Percentiles rank a stretch among this genome's conserved stretches.
Evolutionary conservation across 2,329 filamentous ascomycete genomes (phyloP).

Genomic region (Hypomyces rosellus): DNA sequence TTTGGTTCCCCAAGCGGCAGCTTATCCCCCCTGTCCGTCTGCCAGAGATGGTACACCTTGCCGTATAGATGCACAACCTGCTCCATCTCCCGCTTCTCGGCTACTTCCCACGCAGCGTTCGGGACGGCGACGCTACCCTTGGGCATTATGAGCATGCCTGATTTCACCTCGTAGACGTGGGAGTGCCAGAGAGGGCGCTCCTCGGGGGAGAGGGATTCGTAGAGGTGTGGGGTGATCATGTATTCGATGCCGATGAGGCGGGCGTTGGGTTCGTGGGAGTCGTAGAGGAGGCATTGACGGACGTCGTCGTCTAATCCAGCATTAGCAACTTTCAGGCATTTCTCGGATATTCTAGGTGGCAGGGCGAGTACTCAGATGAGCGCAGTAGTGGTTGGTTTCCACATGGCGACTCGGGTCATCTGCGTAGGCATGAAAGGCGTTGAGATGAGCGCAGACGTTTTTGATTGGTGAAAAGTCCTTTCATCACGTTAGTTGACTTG

Average conservation of each 20-base stretch:
- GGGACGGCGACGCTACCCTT: conserved; percentile 47
- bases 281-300: conserved; percentile 81
- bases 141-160: conserved; percentile 75
- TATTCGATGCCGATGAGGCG: conserved; percentile 81
- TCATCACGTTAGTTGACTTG: background rate
- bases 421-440: conserved; percentile 83
- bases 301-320: conserved; percentile 55
- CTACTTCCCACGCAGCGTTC: conserved; percentile 60
- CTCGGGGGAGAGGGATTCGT: conserved; percentile 54
- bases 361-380: conserved; percentile 66
- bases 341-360: too few relatives aligned
- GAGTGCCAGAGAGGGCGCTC: conserved; percentile 78
- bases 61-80: conserved; percentile 70
- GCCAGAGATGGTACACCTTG: conserved; percentile 83
- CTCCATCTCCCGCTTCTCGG: conserved; percentile 76
- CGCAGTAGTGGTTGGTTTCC: conserved; percentile 80
- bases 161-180: conserved; percentile 68
- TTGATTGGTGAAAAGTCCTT: conserved; percentile 65
- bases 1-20: conserved; percentile 47
- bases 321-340: too few relatives aligned
- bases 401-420: conserved; percentile 62
- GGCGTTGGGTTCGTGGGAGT: conserved; percentile 58
- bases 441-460: conserved; percentile 73
- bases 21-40: conserved; percentile 66
- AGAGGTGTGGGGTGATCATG: conserved; percentile 70